These are phyloP conservation scores for Salix viminalis DNA, from an alignment of 345 rosid genomes.

Conservation along the genomic window DNA sequence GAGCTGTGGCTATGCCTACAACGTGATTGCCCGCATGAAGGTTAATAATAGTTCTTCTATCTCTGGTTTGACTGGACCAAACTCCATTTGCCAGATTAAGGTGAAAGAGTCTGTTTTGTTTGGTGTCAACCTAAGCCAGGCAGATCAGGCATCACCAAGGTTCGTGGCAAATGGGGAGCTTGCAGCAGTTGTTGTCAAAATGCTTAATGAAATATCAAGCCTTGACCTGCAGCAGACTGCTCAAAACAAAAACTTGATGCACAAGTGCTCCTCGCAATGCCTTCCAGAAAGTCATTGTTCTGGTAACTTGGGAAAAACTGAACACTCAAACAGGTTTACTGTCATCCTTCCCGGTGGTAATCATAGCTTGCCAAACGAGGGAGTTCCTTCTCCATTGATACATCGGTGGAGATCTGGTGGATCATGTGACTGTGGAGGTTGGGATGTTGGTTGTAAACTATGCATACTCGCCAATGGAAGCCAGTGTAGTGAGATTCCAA, in stretches of 20 bases:
- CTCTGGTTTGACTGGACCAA: conserved; percentile 25
- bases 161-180: conserved; percentile 45
- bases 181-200: conserved; percentile 54
- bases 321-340: conserved; percentile 16
- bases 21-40: conserved; percentile 59
- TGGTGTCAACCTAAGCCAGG: conserved; percentile 36
- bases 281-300: conserved; percentile 17
- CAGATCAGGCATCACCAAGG: conserved; percentile 32
- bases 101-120: conserved; percentile 60
- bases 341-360: conserved; percentile 73
- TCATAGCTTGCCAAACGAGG: conserved; percentile 63
- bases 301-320: conserved; percentile 26
- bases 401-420: conserved; percentile 75
- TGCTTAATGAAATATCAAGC: conserved; percentile 21
- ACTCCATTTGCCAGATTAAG: conserved; percentile 23
- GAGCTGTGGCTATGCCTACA: conserved; percentile 45
- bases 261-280: conserved; percentile 15
- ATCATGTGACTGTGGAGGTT: conserved; percentile 89
- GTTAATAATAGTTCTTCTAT: conserved; percentile 29
- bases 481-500: conserved; percentile 16
- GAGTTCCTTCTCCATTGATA: conserved; percentile 62
- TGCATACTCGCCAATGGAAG: conserved; percentile 41
- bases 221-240: conserved; percentile 12
- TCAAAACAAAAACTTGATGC: conserved; percentile 3
- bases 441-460: conserved; percentile 88